Evolutionary conservation across 1,139 yeast species (phyloP), one percentile per base, ranked within the genome.

Genomic region (Magnusiomyces tetraspermus): DNA sequence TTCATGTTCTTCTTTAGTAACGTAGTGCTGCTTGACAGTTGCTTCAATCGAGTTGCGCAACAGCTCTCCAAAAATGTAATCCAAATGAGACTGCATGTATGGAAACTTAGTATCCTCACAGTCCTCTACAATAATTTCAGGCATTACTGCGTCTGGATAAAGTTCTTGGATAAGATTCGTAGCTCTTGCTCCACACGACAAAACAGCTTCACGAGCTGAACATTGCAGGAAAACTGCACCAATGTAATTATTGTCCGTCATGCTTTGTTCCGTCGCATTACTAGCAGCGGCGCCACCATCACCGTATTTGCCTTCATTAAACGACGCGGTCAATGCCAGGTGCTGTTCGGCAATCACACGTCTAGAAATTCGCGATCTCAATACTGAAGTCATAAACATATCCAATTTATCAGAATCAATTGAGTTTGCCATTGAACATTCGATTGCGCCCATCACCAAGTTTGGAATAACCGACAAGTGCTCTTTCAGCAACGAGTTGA

Each of bases 281-380:
- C n/a, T n/a, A n/a, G n/a, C n/a, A n/a, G n/a, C n/a, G n/a, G n/a
- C n/a, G n/a, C n/a, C n/a, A n/a, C 33, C 33, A 28, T 28, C 11
- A 28, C 11, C 11, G 51, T 57, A 62, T 15, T 57, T 49, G 44
- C 65, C 66, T 22, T 59, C 53, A 49, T 69, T 68, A 66, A 79
- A 85, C 56, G 84, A 80, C 46, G 81, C 78, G 0, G 95, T 80
- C 51, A 90, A 74, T 8, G 94, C 80, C 50, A 87, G 71, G 68
- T 90, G 97, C 65, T 90, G 96, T 68, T 90, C 96, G 41, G 88
- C 89, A 59, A 90, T 85, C 49, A 90, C 84, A 61, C 97, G 74
- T 68, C 98, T 75, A 61, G 95, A 85, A 48, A 90, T 86, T 63
- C 98, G 77, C 3, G 95, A 86, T 55, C 96, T 74, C 47, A 90